Conservation (phyloP, 345 rosid species). For the Bretschneidera sinensis region DNA sequence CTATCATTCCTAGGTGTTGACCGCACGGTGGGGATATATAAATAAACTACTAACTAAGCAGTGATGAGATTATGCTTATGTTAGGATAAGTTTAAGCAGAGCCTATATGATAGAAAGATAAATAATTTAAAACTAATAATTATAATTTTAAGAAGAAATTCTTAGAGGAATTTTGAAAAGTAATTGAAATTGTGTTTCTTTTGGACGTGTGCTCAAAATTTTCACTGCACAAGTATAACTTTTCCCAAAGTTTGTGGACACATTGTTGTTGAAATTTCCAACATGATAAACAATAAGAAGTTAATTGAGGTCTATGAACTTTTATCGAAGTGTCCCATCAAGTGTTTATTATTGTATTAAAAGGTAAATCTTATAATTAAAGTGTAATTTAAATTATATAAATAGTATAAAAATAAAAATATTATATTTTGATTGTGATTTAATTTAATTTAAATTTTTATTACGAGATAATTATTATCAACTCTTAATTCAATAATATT, state of each 20-base stretch:
- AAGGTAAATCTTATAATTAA: too few species aligned
- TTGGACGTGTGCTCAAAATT: slow-evolving; percentile 20
- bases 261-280: slow-evolving; percentile 36
- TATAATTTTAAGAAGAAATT: slow-evolving; percentile 11
- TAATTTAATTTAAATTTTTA: too few species aligned
- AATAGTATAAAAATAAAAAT: too few species aligned
- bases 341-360: too few species aligned
- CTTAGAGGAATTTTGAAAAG: slow-evolving; percentile 8
- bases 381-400: too few species aligned
- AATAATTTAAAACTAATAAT: too few species aligned
- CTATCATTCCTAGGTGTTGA: slow-evolving; percentile 23
- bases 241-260: slow-evolving; percentile 41
- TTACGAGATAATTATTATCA: too few species aligned
- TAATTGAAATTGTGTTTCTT: slow-evolving; percentile 13
- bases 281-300: slow-evolving; percentile 16
- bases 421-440: too few species aligned
- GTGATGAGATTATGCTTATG: slow-evolving; percentile 10
- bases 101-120: not conserved
- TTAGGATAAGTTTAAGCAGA: slow-evolving; percentile 27
- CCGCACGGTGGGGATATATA: slow-evolving; percentile 49
- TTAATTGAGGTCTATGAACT: too few species aligned
- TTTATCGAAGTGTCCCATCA: too few species aligned
- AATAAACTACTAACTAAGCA: slow-evolving; percentile 12
- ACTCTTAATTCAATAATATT: too few species aligned
- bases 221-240: slow-evolving; percentile 22